Conservation (phyloP, 176 grass and related monocot species). For the Zea luxurians region DNA sequence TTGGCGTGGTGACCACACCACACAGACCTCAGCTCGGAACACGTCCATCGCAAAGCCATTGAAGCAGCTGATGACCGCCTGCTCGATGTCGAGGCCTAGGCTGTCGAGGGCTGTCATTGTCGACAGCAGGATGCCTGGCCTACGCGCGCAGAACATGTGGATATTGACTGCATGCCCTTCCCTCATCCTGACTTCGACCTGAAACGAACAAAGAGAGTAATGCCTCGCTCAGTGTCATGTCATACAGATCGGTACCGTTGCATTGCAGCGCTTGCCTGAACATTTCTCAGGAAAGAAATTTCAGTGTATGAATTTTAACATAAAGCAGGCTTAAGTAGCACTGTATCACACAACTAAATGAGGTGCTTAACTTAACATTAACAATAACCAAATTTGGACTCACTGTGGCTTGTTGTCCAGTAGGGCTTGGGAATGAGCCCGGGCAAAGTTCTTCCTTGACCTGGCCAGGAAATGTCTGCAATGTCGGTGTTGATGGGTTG, state of each 20-base stretch:
- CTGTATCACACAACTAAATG: background rate
- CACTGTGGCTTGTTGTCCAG: constrained; percentile 62
- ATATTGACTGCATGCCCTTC: constrained; percentile 74
- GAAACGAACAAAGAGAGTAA: background rate
- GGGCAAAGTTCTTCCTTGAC: constrained; percentile 72
- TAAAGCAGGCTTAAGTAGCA: background rate
- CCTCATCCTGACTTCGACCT: constrained; percentile 84
- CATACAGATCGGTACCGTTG: background rate
- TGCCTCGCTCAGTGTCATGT: background rate
- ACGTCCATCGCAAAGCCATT: constrained; percentile 72
- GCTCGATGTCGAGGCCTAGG: constrained; percentile 68
- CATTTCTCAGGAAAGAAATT: constrained; percentile 13
- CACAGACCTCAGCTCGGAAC: constrained; percentile 77
- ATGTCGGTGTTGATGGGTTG: constrained; percentile 62
- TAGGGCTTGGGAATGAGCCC: constrained; percentile 52
- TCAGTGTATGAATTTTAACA: background rate
- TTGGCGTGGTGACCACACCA: background rate
- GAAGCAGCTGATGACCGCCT: constrained; percentile 76
- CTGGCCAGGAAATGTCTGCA: constrained; percentile 52
- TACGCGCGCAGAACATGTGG: constrained; percentile 82
- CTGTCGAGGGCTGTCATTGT: constrained; percentile 68
- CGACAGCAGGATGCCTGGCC: constrained; percentile 61
- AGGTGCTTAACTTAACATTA: constrained; percentile 1
- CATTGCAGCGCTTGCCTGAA: background rate
- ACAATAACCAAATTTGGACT: constrained; percentile 32